Percentiles rank a stretch among this genome's conserved stretches.
Conservation (phyloP, 2,329 filamentous ascomycete species). For the Ophiocordyceps camponoti-floridani region DNA sequence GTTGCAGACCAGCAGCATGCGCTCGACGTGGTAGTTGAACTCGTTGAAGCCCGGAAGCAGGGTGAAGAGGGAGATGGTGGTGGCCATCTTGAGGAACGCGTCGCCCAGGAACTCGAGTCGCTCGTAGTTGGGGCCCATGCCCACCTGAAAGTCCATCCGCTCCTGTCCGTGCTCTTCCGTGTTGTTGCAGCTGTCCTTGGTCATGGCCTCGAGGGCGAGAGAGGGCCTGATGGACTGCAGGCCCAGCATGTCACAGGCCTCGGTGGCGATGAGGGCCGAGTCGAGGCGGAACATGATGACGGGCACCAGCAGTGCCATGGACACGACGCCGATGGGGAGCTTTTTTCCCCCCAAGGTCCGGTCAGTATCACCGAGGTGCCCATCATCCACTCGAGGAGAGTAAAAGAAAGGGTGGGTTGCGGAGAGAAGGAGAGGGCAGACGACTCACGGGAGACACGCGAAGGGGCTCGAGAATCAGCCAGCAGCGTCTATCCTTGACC, state of each 20-base stretch:
- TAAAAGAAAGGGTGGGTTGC: too few relatives aligned
- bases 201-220: conserved; percentile 74
- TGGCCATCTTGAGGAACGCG: conserved; percentile 88
- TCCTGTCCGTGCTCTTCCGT: conserved; percentile 51
- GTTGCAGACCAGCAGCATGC: conserved; percentile 87
- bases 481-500: conserved; percentile 30
- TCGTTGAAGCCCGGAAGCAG: conserved; percentile 63
- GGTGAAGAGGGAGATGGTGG: conserved; percentile 71
- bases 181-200: conserved; percentile 82
- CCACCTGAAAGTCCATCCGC: conserved; percentile 56
- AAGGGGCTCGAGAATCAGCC: conserved; percentile 60
- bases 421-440: not conserved
- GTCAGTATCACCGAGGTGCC: conserved; percentile 4
- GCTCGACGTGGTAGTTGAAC: conserved; percentile 72
- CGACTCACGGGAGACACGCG: conserved; percentile 53
- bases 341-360: conserved; percentile 11
- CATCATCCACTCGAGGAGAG: too few relatives aligned
- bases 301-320: conserved; percentile 60
- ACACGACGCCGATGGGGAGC: conserved; percentile 52
- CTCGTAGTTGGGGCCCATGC: conserved; percentile 92
- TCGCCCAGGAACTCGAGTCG: conserved; percentile 87
- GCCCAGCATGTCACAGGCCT: conserved; percentile 49
- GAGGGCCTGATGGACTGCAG: conserved; percentile 41
- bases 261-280: conserved; percentile 59
- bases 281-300: conserved; percentile 75